Evolutionary conservation across 2,329 filamentous ascomycete genomes (phyloP).

Genomic region (Coniochaeta sp.): DNA sequence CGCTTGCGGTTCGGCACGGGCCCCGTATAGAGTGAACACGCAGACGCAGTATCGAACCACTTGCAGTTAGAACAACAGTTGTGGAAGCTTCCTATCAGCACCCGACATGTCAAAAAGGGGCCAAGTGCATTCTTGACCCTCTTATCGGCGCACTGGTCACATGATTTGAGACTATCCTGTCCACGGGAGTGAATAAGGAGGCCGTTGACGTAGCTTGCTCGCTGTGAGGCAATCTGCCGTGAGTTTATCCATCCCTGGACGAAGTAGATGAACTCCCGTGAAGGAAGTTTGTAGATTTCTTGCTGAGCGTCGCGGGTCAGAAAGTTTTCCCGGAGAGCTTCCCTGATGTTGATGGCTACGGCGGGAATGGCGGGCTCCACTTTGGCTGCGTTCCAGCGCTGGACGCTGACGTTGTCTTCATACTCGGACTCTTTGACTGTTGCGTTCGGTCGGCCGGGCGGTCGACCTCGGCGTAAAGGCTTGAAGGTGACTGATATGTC

Average conservation of each 20-base stretch:
- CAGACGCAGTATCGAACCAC: slow-evolving; percentile 19
- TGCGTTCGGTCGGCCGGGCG: slow-evolving; percentile 17
- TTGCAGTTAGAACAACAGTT: slow-evolving; percentile 21
- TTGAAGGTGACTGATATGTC: slow-evolving; percentile 12
- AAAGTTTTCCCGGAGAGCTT: slow-evolving; percentile 13
- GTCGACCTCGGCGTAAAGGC: slow-evolving; percentile 16
- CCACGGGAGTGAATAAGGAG: slow-evolving; percentile 20
- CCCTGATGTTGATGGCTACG: slow-evolving; percentile 13
- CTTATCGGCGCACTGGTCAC: slow-evolving; percentile 14
- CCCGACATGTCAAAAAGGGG: slow-evolving; percentile 15
- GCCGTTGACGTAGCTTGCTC: slow-evolving; percentile 20
- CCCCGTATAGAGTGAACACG: slow-evolving; percentile 18
- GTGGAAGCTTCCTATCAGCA: slow-evolving; percentile 14
- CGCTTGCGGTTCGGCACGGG: slow-evolving; percentile 18
- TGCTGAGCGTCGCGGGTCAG: slow-evolving; percentile 17
- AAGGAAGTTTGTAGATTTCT: slow-evolving; percentile 13
- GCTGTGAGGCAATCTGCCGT: slow-evolving; percentile 17
- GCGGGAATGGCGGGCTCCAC: slow-evolving; percentile 10
- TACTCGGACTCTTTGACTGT: slow-evolving; percentile 17
- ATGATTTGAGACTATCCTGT: slow-evolving; percentile 11
- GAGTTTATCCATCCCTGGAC: slow-evolving; percentile 21
- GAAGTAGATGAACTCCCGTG: slow-evolving; percentile 17
- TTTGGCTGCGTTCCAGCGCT: slow-evolving; percentile 16
- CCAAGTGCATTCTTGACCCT: slow-evolving; percentile 16
- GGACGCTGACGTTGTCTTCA: slow-evolving; percentile 13